Evolutionary conservation across 2,329 filamentous ascomycete species (phyloP), one percentile per base, ranked within the genome.

Genomic region (Mycocentrospora acerina): DNA sequence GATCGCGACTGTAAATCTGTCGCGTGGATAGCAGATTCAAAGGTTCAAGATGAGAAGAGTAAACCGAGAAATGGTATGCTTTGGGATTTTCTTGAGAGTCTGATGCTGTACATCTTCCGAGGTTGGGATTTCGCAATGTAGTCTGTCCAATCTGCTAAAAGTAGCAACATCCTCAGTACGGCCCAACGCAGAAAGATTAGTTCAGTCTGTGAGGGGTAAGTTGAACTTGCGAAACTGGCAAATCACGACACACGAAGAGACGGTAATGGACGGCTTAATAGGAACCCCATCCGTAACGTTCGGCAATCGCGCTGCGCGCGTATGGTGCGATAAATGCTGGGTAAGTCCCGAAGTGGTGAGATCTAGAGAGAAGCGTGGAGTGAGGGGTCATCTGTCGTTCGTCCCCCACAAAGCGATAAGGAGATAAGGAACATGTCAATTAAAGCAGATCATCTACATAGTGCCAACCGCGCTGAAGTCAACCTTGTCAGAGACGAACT

Each of bases 1-100:
- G 59, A 64, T 62, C 57, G 51, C 52, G 48, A 44, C 47, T 43
- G 47, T 48, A 48, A 40, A 49, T 33, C 48, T 55, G 54, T 53
- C 49, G 52, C 55, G 51, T 51, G 58, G 53, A 34, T 29, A 12
- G 16, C n/a, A 8, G 39, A 14, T 19, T 14, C 4, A 5, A 8
- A 17, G 24, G 26, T n/a, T n/a, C n/a, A n/a, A n/a, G n/a, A n/a
- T n/a, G n/a, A n/a, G n/a, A n/a, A n/a, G n/a, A n/a, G n/a, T n/a
- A n/a, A n/a, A 15, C 35, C 29, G 14, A 31, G 22, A 28, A 13
- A 13, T 17, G 27, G 28, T 14, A 4, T n/a, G 26, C 24, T 26
- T 31, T 27, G 30, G 24, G 24, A n/a, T n/a, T n/a, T n/a, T n/a
- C n/a, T n/a, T n/a, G n/a, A n/a, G n/a, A n/a, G n/a, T n/a, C n/a